These are phyloP conservation scores for Coelastrella sp. DNA, from an alignment of 139 green algal species.

Conservation along the genomic window DNA sequence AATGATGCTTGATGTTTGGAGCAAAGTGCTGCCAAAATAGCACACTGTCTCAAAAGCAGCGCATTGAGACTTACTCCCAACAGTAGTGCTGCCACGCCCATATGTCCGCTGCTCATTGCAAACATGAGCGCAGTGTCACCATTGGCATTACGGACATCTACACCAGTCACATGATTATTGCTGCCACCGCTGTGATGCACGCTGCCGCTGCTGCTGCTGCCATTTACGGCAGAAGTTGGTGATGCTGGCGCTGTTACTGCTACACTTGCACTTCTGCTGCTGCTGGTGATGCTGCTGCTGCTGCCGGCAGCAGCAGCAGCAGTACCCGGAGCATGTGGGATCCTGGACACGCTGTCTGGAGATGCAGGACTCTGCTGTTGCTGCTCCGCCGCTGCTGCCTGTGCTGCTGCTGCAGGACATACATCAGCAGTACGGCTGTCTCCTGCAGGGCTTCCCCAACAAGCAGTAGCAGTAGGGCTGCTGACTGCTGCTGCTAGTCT, in stretches of 20 bases:
- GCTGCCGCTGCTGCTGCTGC: background rate
- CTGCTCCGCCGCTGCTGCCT: background rate
- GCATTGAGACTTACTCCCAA: slow-evolving; percentile 1
- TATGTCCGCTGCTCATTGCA: background rate
- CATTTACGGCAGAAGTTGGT: background rate
- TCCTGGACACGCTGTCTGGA: background rate
- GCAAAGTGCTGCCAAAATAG: too few species aligned
- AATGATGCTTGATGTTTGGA: too few species aligned
- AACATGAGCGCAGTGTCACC: slow-evolving; percentile 49
- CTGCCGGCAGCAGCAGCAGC: background rate
- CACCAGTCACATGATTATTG: background rate
- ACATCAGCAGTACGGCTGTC: background rate
- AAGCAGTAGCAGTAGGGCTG: background rate
- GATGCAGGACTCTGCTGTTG: background rate
- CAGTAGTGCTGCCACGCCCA: slow-evolving; percentile 11
- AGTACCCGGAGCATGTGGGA: background rate
- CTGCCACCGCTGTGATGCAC: too few species aligned
- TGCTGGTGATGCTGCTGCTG: background rate
- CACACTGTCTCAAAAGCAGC: too few species aligned
- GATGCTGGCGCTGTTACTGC: background rate
- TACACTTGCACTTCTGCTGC: too few species aligned
- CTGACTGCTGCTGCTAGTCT: background rate
- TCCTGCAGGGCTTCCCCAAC: background rate
- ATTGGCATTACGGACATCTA: slow-evolving; percentile 38
- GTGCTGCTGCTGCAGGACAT: slow-evolving; percentile 17